These are phyloP conservation scores for Epithemia pelagica DNA, from an alignment of 108 stramenopile genomes.

Conservation along the genomic window DNA sequence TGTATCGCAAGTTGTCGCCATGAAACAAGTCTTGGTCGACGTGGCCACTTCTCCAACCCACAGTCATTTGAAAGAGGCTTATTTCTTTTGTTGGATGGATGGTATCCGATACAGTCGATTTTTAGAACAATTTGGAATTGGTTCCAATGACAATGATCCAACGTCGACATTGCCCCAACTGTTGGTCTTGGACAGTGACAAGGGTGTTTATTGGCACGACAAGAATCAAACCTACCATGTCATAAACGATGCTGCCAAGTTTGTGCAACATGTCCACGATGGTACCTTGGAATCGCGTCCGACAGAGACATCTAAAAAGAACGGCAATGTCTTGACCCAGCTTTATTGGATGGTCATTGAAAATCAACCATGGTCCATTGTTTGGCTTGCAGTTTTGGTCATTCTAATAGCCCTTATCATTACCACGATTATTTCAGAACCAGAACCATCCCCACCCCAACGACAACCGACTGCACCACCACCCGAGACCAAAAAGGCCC, in stretches of 20 bases:
- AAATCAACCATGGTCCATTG: not conserved
- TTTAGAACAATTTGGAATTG: conserved; percentile 56
- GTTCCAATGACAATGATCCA: conserved; percentile 8
- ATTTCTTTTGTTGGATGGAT: conserved; percentile 70
- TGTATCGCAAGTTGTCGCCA: conserved; percentile 19
- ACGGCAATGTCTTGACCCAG: not conserved
- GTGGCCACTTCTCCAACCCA: not conserved
- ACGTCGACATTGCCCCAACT: conserved; percentile 69
- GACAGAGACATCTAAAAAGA: not conserved
- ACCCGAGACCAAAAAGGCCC: no score
- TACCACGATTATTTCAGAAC: no score
- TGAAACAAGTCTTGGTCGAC: conserved; percentile 12
- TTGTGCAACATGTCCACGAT: not conserved
- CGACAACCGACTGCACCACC: no score
- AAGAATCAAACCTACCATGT: conserved; percentile 37
- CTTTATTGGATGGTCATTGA: not conserved
- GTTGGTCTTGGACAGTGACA: conserved; percentile 57
- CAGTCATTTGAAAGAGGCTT: conserved; percentile 25
- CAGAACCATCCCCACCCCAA: no score
- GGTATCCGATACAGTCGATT: conserved; percentile 70
- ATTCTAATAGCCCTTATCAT: not conserved
- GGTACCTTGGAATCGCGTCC: not conserved
- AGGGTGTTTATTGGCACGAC: conserved; percentile 43
- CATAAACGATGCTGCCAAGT: not conserved
- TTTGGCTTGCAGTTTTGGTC: not conserved